Evolutionary conservation across 805 yeast genomes (phyloP), one percentile per base, ranked within the genome.

Genomic region (Saturnispora mendoncae): DNA sequence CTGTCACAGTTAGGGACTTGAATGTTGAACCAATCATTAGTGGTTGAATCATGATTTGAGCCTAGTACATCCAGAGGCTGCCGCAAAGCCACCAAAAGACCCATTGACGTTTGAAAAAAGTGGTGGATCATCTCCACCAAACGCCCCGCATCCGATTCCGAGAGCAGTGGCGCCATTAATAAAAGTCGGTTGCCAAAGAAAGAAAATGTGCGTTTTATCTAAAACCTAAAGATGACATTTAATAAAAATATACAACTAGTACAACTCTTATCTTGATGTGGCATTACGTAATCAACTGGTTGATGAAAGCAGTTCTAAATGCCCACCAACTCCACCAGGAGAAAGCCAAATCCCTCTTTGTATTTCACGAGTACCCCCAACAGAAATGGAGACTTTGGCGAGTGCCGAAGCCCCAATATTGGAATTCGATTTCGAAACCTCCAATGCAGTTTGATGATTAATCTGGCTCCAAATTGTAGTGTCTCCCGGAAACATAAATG

Each of bases 401-500:
- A 84, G 60, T 27, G 68, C 72, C 6, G 44, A 48, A 1, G 84
- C 69, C 1, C 72, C 68, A 15, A 76, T 69, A 7, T 72, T 66
- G 33, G 68, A 74, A 0, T 70, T 67, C 20, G 68, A 63, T 9
- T 69, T 54, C 2, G 86, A 80, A 8, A 84, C 68, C 38, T 73
- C 66, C 33, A 80, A 60, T 0, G 87, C 78, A 54, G 78, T 69
- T 38, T 63, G 65, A 20, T 61, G 56, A 53, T 75, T 73, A 29
- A 88, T 58, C n/a, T 71, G 63, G 24, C 64, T 66, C 97, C 97
- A 90, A 4, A 83, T 69, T 13, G 64, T 62, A 43, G 67, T 66
- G 50, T 80, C 83, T 29, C 72, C 69, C 1, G 97, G 97, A 64
- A 84, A 81, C 51, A 83, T 62, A 46, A 81, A 64, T 0, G 90